phyloP scores from a whole-genome alignment of 371 early-diverging fungal genomes.

The Mucor mucedo region DNA sequence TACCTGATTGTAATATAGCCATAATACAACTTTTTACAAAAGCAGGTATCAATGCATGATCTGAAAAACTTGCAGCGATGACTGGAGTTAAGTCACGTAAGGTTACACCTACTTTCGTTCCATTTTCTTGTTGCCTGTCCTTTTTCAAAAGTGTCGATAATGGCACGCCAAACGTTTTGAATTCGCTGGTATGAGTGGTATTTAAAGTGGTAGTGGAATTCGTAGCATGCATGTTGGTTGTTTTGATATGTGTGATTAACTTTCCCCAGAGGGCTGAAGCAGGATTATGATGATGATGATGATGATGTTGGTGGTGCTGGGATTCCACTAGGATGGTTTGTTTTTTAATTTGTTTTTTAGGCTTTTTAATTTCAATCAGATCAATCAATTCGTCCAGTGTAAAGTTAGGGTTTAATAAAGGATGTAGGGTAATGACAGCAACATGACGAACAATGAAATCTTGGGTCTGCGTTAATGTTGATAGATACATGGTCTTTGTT shows the following conservation, averaged over 20 bases:
- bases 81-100: slow-evolving; percentile 52
- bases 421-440: slow-evolving; percentile 71
- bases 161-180: slow-evolving; percentile 52
- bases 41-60: slow-evolving; percentile 71
- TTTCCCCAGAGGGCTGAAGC: slow-evolving; percentile 60
- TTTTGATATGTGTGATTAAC: slow-evolving; percentile 56
- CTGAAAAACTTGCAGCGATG: slow-evolving; percentile 46
- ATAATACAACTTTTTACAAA: slow-evolving; percentile 84
- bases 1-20: slow-evolving; percentile 78
- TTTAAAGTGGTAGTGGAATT: too few relatives aligned
- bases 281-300: slow-evolving; percentile 6
- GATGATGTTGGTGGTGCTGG: background rate
- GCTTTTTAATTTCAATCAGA: slow-evolving; percentile 46
- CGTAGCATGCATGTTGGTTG: slow-evolving; percentile 35
- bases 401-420: slow-evolving; percentile 59
- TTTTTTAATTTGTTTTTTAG: background rate
- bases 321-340: background rate
- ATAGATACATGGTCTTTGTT: slow-evolving; percentile 2
- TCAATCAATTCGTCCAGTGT: slow-evolving; percentile 64
- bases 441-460: slow-evolving; percentile 78
- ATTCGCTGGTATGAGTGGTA: background rate
- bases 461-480: slow-evolving; percentile 21
- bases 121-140: slow-evolving; percentile 35
- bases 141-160: slow-evolving; percentile 35
- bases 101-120: background rate